A percentile compares a stretch with the other conserved stretches of the same genome.
phyloP scores from a whole-genome alignment of 1,139 yeast genomes.

The Pichia kudriavzevii region DNA sequence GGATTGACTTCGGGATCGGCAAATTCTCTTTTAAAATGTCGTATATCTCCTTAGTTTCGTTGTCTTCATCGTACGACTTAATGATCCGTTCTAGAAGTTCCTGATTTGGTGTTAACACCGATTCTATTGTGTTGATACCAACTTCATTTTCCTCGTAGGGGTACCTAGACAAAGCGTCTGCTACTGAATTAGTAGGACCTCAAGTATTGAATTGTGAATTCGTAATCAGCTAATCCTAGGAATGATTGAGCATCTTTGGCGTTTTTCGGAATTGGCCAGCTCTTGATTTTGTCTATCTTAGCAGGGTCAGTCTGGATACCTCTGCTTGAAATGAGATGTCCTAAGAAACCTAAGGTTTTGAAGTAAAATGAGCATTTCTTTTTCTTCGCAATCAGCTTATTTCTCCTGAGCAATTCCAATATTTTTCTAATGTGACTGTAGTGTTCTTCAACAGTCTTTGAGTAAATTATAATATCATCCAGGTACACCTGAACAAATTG shows the following conservation, averaged over 20 bases:
- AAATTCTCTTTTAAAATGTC: no score
- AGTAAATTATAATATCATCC: slow-evolving; percentile 27
- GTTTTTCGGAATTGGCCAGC: slow-evolving; percentile 9
- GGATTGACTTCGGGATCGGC: no score
- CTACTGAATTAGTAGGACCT: no score
- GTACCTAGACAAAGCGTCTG: no score
- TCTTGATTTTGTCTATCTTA: slow-evolving; percentile 5
- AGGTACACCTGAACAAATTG: slow-evolving; percentile 17
- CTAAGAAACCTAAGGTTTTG: slow-evolving; percentile 10
- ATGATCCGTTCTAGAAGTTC: no score
- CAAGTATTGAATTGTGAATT: no score
- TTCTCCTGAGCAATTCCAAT: slow-evolving; percentile 13
- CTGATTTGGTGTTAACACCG: no score
- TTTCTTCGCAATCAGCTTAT: slow-evolving; percentile 3
- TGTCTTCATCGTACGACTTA: no score
- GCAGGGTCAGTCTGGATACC: slow-evolving; percentile 10
- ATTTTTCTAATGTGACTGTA: slow-evolving; percentile 15
- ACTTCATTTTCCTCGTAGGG: no score
- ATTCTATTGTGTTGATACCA: no score
- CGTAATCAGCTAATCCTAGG: slow-evolving; percentile 11
- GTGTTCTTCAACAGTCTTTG: slow-evolving; percentile 17
- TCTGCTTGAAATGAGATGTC: slow-evolving; percentile 4
- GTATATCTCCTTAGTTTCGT: no score
- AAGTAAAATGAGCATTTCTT: slow-evolving; percentile 11
- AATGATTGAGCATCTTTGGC: slow-evolving; percentile 5